Conservation (phyloP, 495 filamentous ascomycete genomes). For the Clavariopsis aquatica region DNA sequence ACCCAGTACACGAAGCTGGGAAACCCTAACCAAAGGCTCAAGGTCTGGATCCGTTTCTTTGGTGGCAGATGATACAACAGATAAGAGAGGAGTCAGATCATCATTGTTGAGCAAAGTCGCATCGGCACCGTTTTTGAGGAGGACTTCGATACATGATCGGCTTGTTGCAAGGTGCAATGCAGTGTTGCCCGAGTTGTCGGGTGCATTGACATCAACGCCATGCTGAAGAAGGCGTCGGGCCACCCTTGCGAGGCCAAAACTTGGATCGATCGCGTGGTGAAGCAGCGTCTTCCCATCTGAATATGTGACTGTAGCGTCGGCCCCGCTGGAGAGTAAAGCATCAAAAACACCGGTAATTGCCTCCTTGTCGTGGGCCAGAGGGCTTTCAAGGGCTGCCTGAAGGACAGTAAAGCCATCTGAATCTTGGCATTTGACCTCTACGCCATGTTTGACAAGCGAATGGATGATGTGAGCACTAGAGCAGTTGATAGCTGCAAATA, state of each 20-base stretch:
- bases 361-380: conserved; percentile 29
- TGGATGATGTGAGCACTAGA: conserved; percentile 20
- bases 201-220: conserved; percentile 18
- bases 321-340: conserved; percentile 12
- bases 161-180: conserved; percentile 22
- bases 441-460: conserved; percentile 23
- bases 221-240: conserved; percentile 19
- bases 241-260: conserved; percentile 20
- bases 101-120: conserved; percentile 2
- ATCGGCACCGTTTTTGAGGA: conserved; percentile 30
- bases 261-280: conserved; percentile 18
- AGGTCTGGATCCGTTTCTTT: conserved; percentile 22
- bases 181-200: conserved; percentile 16
- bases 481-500: conserved; percentile 29
- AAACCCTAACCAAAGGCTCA: conserved; percentile 21
- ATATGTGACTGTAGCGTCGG: conserved; percentile 11
- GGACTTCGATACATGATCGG: conserved; percentile 26
- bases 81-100: conserved; percentile 21
- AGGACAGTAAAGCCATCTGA: conserved; percentile 19
- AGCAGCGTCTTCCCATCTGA: conserved; percentile 24
- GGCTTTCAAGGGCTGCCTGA: conserved; percentile 23
- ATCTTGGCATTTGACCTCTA: conserved; percentile 25
- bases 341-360: conserved; percentile 24
- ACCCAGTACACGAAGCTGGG: conserved; percentile 8
- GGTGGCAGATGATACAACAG: not conserved